Conservation (phyloP, 148 eudicot species). For the Nyssa sinensis region DNA sequence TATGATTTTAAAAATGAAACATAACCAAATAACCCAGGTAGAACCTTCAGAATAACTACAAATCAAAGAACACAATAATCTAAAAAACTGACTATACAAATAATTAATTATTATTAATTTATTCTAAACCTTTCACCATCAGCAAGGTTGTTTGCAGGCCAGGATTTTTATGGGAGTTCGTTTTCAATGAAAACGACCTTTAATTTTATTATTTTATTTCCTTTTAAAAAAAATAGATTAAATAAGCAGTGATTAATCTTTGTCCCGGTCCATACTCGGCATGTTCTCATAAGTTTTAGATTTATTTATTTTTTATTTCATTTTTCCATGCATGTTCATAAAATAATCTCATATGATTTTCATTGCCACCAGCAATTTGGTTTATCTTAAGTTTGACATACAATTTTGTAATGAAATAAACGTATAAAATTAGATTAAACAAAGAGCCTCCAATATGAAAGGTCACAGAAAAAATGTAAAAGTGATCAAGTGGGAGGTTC, state of each 20-base stretch:
- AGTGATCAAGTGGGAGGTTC: conserved; percentile 8
- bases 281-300: no score
- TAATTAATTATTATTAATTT: background rate
- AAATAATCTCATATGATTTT: background rate
- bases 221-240: background rate
- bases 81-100: background rate
- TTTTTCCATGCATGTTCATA: background rate
- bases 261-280: background rate
- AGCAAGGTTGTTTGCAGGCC: background rate
- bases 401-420: background rate
- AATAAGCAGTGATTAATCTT: no score
- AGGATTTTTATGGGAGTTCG: background rate
- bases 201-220: background rate
- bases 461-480: background rate
- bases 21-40: background rate
- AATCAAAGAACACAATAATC: background rate
- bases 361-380: background rate
- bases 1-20: background rate
- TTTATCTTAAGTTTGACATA: background rate
- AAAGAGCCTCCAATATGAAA: conserved; percentile 5
- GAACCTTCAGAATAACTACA: no score
- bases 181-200: conserved; percentile 4
- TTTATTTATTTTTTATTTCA: no score
- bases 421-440: background rate
- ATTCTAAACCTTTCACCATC: no score